Base-by-base conservation (phyloP, 345 rosid species). In the Cardamine occulta region DNA sequence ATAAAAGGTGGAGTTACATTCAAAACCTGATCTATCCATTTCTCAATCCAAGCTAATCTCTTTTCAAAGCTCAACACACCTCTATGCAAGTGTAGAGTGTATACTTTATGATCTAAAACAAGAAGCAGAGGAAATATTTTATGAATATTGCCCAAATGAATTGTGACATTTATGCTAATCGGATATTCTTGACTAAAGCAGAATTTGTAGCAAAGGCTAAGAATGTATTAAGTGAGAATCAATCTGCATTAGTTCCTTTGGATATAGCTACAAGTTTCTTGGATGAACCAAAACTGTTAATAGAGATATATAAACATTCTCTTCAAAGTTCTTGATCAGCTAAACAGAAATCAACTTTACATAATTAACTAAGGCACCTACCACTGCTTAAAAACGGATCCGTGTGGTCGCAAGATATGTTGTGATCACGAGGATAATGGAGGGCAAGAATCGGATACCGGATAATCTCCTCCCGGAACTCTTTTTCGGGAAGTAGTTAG, bases 21-120 rank as follows among this genome's bases (percentile, higher is more conserved):
- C 86, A 90, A 70, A 74, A 90, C 87, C 34, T 83, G 81, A 9
- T 86, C 83, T 0, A 82, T 85, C 74, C 86, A 84, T 64, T 84
- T 83, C 70, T 89, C 98, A 80, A 88, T 55, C 96, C 93, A 89
- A 75, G 84, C 91, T 23, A 93, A 61, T 81, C 93, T 87, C 71
- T 84, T 93, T 83, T 93, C 98, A 18, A 91, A 80, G 45, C 87
- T 82, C 80, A 89, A 56, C 12, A 89, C 90, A 57, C 85, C 90
- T 19, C 75, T 62, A 59, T 93, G 96, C 93, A 13, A 40, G 48
- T 5, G 48, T 13, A 42, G 13, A 3, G n/a, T 49, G 65, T 44
- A 9, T 44, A 18, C 21, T 8, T 11, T 4, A n/a, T 59, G 14
- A 57, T 24, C 18, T 7, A 9, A 21, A 23, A 23, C 1, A 17